phyloP scores from a whole-genome alignment of 345 rosid species.

The Cardamine resedifolia region DNA sequence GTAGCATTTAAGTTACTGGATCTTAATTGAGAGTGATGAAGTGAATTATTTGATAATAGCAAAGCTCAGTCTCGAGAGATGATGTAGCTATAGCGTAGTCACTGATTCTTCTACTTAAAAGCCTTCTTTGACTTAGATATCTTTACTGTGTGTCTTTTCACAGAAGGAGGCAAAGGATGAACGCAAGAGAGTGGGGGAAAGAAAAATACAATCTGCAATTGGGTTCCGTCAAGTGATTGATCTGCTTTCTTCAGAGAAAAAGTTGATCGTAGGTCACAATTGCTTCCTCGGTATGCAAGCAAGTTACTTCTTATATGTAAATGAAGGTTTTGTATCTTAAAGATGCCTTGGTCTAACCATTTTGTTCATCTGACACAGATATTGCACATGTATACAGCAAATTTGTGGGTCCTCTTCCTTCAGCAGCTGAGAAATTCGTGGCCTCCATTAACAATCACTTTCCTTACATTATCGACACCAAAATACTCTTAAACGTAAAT shows the following conservation, averaged over 20 bases:
- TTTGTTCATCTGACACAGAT: conserved; percentile 50
- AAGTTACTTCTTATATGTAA: conserved; percentile 16
- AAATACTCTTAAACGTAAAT: conserved; percentile 71
- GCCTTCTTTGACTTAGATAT: neutral
- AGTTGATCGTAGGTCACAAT: conserved; percentile 92
- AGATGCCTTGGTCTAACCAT: conserved; percentile 12
- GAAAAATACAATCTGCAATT: conserved; percentile 58
- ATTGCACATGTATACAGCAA: conserved; percentile 84
- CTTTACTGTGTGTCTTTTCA: conserved; percentile 5
- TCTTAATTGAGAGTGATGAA: neutral
- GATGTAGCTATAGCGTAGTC: conserved; percentile 1
- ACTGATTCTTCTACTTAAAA: neutral
- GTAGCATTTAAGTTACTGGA: neutral
- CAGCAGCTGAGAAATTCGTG: conserved; percentile 67
- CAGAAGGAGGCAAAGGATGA: conserved; percentile 81
- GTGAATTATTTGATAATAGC: neutral
- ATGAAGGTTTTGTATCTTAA: conserved; percentile 20
- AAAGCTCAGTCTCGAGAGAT: conserved; percentile 1
- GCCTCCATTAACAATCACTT: conserved; percentile 57
- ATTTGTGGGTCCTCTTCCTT: conserved; percentile 81
- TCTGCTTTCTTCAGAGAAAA: conserved; percentile 72
- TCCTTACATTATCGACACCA: conserved; percentile 80
- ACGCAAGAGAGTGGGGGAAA: conserved; percentile 46
- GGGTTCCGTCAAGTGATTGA: conserved; percentile 96
- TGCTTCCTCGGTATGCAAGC: conserved; percentile 75